Evolutionary conservation across 495 filamentous ascomycete genomes (phyloP), one percentile per base, ranked within the genome.

Genomic region (Aspergillus haitiensis): DNA sequence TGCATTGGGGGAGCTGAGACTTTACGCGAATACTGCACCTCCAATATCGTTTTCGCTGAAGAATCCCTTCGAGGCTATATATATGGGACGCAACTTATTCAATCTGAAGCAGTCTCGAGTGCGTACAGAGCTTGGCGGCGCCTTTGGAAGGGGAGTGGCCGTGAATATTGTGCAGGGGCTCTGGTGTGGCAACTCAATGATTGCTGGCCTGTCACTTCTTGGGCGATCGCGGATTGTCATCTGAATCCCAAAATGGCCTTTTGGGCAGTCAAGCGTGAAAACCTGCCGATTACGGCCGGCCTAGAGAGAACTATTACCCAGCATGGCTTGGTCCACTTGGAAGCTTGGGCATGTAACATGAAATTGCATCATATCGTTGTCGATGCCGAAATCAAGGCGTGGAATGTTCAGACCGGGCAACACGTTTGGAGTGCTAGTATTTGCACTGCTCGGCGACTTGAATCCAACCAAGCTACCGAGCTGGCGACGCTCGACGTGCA

Each of bases 331-430:
- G 12, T 37, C 15, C 32, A 15, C 12, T 31, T 52, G 7, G 50
- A 52, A 9, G 50, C 50, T 6, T 52, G 50, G 50, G 50, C 50
- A 16, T 52, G 50, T 15, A 52, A 52, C n/a, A 52, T 52, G 50
- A 52, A 32, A 37, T 18, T 52, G 5, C 31, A 31, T 6, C 9
- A 13, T 34, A 31, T 36, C 7, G 15, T n/a, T 7, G 50, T 52
- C 32, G 37, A 52, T 37, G 33, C 16, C 11, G 32, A 36, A 7
- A 37, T 52, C 32, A n/a, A 37, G 37, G 32, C 50, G 15, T 52
- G 50, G 50, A 15, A 52, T 37, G 50, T 37, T 3, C 50, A 34
- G n/a, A 52, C 50, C 0, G 50, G 50, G 33, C 16, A 36, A 34
- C 7, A 11, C 16, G n/a, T 52, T 16, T 52, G 50, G 31, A 37